Base-by-base conservation (phyloP, 306 rosid genomes). In the Phaseolus lunatus region DNA sequence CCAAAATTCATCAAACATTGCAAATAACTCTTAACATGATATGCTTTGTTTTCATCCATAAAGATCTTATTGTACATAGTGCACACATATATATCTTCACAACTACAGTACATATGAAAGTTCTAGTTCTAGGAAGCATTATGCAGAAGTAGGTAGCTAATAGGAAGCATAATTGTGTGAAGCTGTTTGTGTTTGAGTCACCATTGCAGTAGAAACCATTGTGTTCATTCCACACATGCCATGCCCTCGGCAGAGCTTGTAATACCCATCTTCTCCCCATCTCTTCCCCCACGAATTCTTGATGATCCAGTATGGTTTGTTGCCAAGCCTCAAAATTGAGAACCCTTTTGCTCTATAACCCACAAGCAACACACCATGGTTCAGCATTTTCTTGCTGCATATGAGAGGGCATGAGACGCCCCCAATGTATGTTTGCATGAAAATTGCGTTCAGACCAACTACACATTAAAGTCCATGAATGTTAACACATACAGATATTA, bases 321-420 rank as follows among this genome's bases (percentile, higher is more conserved):
- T 73, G 19, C 89, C 7, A 0, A 92, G 76, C 67, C 98, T 81
- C 0, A 92, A 88, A 44, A 92, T 85, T 5, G 97, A 92, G 86
- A 81, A 92, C 5, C 98, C 98, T 16, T 85, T 79, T 4, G 78
- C 74, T 14, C 88, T 90, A 16, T 92, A 95, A 4, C 97, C 96
- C 48, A 90, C 98, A 0, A 95, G 88, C 19, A 95, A 75, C 4
- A 89, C 96, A 5, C 98, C 97, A 41, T 95, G 97, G 81, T 90
- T 86, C 13, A 92, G 45, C 81, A 73, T 24, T 48, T 57, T 88
- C 92, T 88, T 95, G 63, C 89, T 52, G 78, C 97, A 95, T 1
- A 95, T 89, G 0, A 92, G 78, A 6, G 97, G 98, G 66, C 98
- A 95, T 4, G 97, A 95, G 0, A 95, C 96, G 27, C 98, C 97